Conservation (phyloP, 1,284 basidiomycete genomes). For the Puccinia novopanici region DNA sequence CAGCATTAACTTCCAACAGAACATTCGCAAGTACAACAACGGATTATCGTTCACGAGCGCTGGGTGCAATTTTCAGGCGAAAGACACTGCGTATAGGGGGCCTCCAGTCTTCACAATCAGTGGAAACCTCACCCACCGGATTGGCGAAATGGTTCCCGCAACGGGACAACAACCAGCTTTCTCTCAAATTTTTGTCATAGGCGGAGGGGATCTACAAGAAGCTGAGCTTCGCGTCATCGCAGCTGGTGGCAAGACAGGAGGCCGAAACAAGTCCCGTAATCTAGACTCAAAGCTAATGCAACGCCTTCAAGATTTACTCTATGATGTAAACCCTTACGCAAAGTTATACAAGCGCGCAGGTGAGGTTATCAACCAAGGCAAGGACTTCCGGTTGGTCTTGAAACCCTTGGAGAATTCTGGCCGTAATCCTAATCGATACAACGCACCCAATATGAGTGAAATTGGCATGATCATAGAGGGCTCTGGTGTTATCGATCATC, state of each 20-base stretch:
- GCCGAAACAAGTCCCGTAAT: neutral
- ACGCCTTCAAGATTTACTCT: neutral
- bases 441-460: neutral
- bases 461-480: no score
- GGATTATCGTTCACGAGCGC: neutral
- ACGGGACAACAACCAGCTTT: neutral
- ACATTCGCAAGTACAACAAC: neutral
- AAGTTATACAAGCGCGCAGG: neutral
- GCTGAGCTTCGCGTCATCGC: neutral
- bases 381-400: no score
- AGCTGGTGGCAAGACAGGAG: neutral
- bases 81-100: neutral
- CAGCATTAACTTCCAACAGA: neutral
- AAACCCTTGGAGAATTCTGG: neutral
- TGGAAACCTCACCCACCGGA: neutral
- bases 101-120: neutral
- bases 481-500: no score
- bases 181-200: constrained; percentile 10
- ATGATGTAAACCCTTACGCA: constrained; percentile 4
- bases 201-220: neutral
- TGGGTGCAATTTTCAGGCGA: neutral
- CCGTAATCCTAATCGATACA: neutral
- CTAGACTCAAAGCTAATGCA: neutral
- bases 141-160: neutral
- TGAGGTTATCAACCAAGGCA: neutral